Evolutionary conservation across 495 filamentous ascomycete species (phyloP).

Genomic region (Daldinia bambusicola): DNA sequence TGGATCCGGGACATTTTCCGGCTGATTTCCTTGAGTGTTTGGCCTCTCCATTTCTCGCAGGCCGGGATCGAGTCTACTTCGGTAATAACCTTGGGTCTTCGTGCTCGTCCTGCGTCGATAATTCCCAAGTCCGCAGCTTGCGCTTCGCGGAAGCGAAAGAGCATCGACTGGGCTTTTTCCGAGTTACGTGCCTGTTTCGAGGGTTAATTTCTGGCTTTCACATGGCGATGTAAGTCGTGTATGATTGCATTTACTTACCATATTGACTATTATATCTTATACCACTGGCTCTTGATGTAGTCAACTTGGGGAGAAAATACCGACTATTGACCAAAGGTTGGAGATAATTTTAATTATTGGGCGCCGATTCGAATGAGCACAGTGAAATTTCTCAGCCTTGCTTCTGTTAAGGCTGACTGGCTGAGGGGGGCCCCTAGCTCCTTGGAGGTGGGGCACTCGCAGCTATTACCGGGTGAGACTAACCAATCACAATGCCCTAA

Average conservation of each 20-base stretch:
- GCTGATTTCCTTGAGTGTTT: constrained; percentile 96
- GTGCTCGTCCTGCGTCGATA: constrained; percentile 88
- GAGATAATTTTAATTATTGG: constrained; percentile 11
- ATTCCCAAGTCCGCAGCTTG: constrained; percentile 97
- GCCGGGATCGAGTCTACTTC: constrained; percentile 81
- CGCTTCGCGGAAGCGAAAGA: constrained; percentile 98
- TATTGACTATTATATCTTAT: constrained; percentile 36
- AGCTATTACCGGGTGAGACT: not conserved
- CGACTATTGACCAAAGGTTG: constrained; percentile 7
- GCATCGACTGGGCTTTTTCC: constrained; percentile 99
- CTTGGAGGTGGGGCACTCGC: not conserved
- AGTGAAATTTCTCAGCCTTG: constrained; percentile 32
- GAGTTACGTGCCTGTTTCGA: constrained; percentile 72
- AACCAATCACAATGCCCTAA: constrained; percentile 2
- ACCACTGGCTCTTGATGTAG: not conserved
- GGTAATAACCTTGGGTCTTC: constrained; percentile 89
- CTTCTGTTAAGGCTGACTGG: constrained; percentile 36
- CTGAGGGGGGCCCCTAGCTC: constrained; percentile 28
- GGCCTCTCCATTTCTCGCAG: constrained; percentile 98
- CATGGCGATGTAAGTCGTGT: not conserved
- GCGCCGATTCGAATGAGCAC: constrained; percentile 7
- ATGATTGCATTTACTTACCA: constrained; percentile 36
- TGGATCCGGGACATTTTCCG: constrained; percentile 97
- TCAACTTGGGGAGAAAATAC: not conserved
- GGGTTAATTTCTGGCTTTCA: constrained; percentile 15